Evolutionary conservation across 257 asterid genomes (phyloP).

Genomic region (Ehretia macrophylla): DNA sequence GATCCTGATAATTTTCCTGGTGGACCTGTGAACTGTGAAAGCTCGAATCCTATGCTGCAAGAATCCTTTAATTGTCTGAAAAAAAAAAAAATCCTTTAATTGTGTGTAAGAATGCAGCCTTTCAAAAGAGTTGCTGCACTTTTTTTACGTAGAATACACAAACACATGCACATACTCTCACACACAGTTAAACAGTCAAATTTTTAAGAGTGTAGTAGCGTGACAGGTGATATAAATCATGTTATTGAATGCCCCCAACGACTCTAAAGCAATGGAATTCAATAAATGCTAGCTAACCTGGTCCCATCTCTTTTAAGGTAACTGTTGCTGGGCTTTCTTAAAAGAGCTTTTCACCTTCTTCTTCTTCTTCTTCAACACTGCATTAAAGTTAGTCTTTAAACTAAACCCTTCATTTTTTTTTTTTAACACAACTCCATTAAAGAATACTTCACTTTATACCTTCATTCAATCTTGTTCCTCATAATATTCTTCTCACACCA

Average conservation of each 20-base stretch:
- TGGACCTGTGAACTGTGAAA: too few relatives aligned
- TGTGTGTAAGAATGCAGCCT: not conserved
- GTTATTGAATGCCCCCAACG: constrained; percentile 51
- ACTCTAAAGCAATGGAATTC: constrained; percentile 30
- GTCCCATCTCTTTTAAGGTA: constrained; percentile 29
- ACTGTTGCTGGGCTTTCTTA: constrained; percentile 13
- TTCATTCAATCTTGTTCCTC: not conserved
- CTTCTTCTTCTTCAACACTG: not conserved
- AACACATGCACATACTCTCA: too few relatives aligned
- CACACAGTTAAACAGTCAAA: too few relatives aligned
- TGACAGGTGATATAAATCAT: constrained; percentile 30
- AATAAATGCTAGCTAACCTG: constrained; percentile 28
- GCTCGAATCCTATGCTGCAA: too few relatives aligned
- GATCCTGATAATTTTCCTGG: too few relatives aligned
- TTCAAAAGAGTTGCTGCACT: not conserved
- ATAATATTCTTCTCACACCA: not conserved
- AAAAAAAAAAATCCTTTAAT: too few relatives aligned
- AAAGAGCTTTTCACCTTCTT: not conserved
- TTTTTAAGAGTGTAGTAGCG: not conserved
- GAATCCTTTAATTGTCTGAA: too few relatives aligned
- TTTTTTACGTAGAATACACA: too few relatives aligned
- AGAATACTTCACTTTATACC: not conserved
- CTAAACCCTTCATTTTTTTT: too few relatives aligned
- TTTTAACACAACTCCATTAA: too few relatives aligned
- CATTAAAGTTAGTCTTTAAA: not conserved